Evolutionary conservation across 2,329 filamentous ascomycete species (phyloP), one percentile per base, ranked within the genome.

Genomic region (Colletotrichum horii): DNA sequence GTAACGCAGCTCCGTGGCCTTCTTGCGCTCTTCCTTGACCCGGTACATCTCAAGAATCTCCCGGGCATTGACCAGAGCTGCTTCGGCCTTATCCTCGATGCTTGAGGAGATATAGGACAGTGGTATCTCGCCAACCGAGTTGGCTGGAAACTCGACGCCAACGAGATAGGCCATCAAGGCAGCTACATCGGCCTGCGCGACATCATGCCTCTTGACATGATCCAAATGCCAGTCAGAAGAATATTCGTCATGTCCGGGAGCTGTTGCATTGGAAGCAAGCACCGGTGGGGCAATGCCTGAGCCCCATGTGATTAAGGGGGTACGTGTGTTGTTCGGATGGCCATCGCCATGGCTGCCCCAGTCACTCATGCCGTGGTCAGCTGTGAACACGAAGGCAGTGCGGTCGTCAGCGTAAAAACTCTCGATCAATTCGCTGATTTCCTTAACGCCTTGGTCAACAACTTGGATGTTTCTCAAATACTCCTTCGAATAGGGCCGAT

Each of bases 311-410:
- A 99, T 95, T 36, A 99, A 87, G 1, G 97, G 97, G 1, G 97
- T 99, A 66, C 97, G 92, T 4, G 97, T 99, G 81, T 98, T 99
- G 83, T 99, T 95, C 0, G 97, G 97, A 84, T 99, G 96, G 9
- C 97, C 97, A 83, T 99, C 97, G 48, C 97, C 97, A 83, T 99
- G 97, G 80, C 96, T 98, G n/a, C 97, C 97, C 93, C 94, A 98
- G 84, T 99, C 97, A 81, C 95, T 98, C 97, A 99, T 99, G 22
- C 97, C 97, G 83, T 99, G 97, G 82, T 99, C 97, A 9, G 97
- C 97, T 2, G 97, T 99, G 82, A 99, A 99, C 19, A 99, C 92
- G 83, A 96, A 99, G 0, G 97, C 95, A 0, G 97, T 98, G 83
- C 97, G 93, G 70, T 91, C 94, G 79, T 96, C 93, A 7, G 87